These are phyloP conservation scores for Exophiala alcalophila DNA, from an alignment of 2,329 filamentous ascomycete genomes.

Conservation along the genomic window DNA sequence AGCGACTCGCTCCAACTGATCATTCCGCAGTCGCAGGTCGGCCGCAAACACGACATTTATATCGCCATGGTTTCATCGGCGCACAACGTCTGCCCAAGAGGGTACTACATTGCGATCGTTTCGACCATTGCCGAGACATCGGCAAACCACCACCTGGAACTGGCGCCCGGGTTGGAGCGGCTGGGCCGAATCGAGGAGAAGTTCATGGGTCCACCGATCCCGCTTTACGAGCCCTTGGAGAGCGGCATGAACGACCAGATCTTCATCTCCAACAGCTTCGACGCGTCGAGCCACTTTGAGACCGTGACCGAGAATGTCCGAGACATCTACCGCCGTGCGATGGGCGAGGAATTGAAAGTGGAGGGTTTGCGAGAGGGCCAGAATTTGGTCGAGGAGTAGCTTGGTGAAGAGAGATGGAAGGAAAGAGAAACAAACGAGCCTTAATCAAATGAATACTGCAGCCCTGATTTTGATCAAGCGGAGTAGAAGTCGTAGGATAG, in stretches of 20 bases:
- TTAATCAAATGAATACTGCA: too few species aligned
- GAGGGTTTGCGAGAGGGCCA: slow-evolving; percentile 77
- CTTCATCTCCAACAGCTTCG: slow-evolving; percentile 98
- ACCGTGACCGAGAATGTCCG: slow-evolving; percentile 88
- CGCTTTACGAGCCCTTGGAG: slow-evolving; percentile 86
- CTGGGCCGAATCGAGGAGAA: slow-evolving; percentile 94
- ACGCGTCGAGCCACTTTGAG: slow-evolving; percentile 97
- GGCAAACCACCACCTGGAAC: slow-evolving; percentile 92
- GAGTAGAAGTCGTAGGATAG: too few species aligned
- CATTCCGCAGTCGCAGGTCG: slow-evolving; percentile 95
- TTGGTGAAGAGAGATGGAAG: too few species aligned
- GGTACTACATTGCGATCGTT: slow-evolving; percentile 98
- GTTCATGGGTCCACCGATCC: slow-evolving; percentile 91
- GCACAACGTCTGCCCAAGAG: slow-evolving; percentile 98
- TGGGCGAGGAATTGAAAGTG: slow-evolving; percentile 81
- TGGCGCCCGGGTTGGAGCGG: slow-evolving; percentile 86
- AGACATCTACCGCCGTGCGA: slow-evolving; percentile 83
- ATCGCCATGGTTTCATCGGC: slow-evolving; percentile 91
- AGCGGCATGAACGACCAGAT: slow-evolving; percentile 83
- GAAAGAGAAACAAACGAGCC: too few species aligned
- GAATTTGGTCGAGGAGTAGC: slow-evolving; percentile 41
- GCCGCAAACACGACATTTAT: slow-evolving; percentile 97
- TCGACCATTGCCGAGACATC: slow-evolving; percentile 91
- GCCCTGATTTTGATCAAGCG: too few species aligned
- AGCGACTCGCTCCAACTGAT: slow-evolving; percentile 91